phyloP scores from a whole-genome alignment of 495 filamentous ascomycete species.

The Penicillium steckii region DNA sequence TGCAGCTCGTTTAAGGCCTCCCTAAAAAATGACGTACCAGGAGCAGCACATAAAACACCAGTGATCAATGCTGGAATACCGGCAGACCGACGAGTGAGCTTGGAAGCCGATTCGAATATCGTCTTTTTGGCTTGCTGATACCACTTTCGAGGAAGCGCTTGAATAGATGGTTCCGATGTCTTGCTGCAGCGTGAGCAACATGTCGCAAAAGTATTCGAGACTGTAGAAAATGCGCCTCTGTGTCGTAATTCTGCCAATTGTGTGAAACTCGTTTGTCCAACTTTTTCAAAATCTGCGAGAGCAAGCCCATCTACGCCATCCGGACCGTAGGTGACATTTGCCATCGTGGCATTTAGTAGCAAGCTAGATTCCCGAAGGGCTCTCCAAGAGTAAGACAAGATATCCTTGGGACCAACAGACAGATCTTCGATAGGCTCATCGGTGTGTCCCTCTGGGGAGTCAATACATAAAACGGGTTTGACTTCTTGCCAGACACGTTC shows the following conservation, averaged over 20 bases:
- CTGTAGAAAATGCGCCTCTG: slow-evolving; percentile 89
- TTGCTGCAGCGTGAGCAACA: slow-evolving; percentile 66
- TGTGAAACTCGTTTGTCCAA: slow-evolving; percentile 71
- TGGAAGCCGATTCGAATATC: slow-evolving; percentile 68
- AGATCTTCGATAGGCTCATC: slow-evolving; percentile 70
- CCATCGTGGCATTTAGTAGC: slow-evolving; percentile 46
- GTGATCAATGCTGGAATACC: slow-evolving; percentile 84
- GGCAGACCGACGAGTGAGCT: slow-evolving; percentile 85
- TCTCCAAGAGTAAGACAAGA: slow-evolving; percentile 90
- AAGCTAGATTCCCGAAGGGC: slow-evolving; percentile 82
- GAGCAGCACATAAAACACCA: slow-evolving; percentile 59
- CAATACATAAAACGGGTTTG: slow-evolving; percentile 75
- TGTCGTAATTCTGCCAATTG: slow-evolving; percentile 84
- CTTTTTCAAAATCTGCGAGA: slow-evolving; percentile 42
- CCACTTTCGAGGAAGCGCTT: slow-evolving; percentile 46
- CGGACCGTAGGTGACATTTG: slow-evolving; percentile 40
- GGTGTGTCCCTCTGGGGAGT: slow-evolving; percentile 86
- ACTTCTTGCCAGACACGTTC: slow-evolving; percentile 71
- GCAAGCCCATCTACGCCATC: slow-evolving; percentile 28
- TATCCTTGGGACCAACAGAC: slow-evolving; percentile 72
- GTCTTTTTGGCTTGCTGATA: slow-evolving; percentile 66
- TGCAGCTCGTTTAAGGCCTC: slow-evolving; percentile 53
- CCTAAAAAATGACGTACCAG: slow-evolving; percentile 44
- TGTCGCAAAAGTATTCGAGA: slow-evolving; percentile 79
- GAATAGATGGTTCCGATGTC: slow-evolving; percentile 45